Base-by-base conservation (phyloP, 441 rosid genomes). In the Gossypium schwendimanii region DNA sequence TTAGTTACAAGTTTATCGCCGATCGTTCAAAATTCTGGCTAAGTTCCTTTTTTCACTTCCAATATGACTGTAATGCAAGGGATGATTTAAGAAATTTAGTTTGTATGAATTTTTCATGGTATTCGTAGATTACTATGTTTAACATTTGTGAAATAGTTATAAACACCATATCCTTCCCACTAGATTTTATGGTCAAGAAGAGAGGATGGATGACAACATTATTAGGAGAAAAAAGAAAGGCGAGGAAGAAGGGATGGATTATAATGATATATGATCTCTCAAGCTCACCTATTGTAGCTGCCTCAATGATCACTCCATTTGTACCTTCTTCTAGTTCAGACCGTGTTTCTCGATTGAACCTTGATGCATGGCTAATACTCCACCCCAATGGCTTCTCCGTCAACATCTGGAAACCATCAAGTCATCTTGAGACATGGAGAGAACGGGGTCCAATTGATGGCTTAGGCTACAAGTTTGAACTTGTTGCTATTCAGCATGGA, bases 371-470 rank as follows among this genome's bases (percentile, higher is more conserved):
- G 98, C 89, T 91, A 1, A 89, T 93, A 68, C 91, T 91, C 44
- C 80, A 92, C 0, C 92, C 98, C 3, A 65, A 93, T 1, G 89
- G 92, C 1, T 72, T 80, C 81, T 90, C 88, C 0, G 88, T 90
- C 52, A 90, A 86, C 81, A 86, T 85, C 71, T 93, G 98, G 98
- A 93, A 91, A 63, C 91, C 97, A 0, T 91, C 93, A 96, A 97
- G 98, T 4, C 85, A 93, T 4, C 94, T 93, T 1, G 98, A 92
- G 81, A 96, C 97, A 0, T 91, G 98, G 98, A 84, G 97, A 14
- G 98, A 93, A 74, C 78, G 95, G 70, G 95, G 97, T 41, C 75
- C 89, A 2, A 62, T 83, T 0, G 98, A 91, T 65, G 95, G 95
- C 3, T 79, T 93, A 44, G 93, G 98, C 49, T 89, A 93, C 84